Percentiles rank a stretch among this genome's conserved stretches.
These are phyloP conservation scores for Brassica nigra DNA, from an alignment of 345 rosid species.

Conservation along the genomic window DNA sequence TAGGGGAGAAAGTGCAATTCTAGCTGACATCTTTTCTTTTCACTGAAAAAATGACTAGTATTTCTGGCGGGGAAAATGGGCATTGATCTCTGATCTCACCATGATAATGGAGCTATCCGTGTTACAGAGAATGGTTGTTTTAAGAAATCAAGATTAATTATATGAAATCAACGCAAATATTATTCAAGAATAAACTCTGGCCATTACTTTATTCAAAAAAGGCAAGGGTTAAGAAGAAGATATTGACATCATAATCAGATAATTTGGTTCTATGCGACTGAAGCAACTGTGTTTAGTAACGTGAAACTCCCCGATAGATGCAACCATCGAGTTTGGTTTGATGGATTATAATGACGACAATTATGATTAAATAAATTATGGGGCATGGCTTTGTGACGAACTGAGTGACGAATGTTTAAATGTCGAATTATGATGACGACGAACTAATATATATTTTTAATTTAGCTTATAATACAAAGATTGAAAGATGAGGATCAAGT, in stretches of 20 bases:
- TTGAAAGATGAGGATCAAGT: neutral
- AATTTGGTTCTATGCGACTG: neutral
- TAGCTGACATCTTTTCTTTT: neutral
- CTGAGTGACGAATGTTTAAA: conserved; percentile 21
- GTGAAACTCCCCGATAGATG: conserved; percentile 4
- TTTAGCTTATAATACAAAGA: neutral
- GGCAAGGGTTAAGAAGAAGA: neutral
- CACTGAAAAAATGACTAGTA: neutral
- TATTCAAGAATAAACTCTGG: neutral
- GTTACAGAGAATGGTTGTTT: neutral
- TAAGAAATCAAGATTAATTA: neutral
- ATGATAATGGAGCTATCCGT: neutral
- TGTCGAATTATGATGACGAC: neutral
- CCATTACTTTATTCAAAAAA: neutral
- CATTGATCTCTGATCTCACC: neutral
- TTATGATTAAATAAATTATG: conserved; percentile 5
- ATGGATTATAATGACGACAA: conserved; percentile 22
- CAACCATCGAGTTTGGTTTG: conserved; percentile 34
- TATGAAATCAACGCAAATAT: neutral
- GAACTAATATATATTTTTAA: neutral
- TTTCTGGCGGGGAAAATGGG: conserved; percentile 5
- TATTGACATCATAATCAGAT: neutral
- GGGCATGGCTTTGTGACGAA: conserved; percentile 24
- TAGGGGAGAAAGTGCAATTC: conserved; percentile 8
- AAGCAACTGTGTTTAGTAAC: conserved; percentile 10